A percentile compares a stretch with the other conserved stretches of the same genome.
Conservation (phyloP, 345 rosid genomes). For the Boechera retrofracta region DNA sequence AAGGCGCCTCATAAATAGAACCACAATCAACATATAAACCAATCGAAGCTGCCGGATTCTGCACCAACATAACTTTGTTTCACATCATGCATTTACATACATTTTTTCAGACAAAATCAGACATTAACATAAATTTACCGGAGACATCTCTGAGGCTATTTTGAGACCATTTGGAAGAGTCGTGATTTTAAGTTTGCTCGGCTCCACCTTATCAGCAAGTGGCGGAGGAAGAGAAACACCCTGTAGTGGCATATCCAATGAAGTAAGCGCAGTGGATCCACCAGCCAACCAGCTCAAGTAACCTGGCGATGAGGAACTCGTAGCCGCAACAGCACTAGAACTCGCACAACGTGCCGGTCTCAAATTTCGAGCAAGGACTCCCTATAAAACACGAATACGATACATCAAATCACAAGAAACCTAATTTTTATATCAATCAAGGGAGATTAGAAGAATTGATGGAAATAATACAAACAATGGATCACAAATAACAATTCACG, state of each 20-base stretch:
- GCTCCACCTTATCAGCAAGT: constrained; percentile 68
- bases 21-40: constrained; percentile 72
- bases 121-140: constrained; percentile 42
- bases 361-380: constrained; percentile 48
- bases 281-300: constrained; percentile 75
- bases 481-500: constrained; percentile 15
- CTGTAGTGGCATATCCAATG: constrained; percentile 62
- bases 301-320: constrained; percentile 52
- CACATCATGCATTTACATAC: neutral
- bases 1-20: constrained; percentile 69
- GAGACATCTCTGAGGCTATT: constrained; percentile 69
- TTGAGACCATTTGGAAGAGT: constrained; percentile 78
- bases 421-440: neutral
- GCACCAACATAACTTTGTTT: constrained; percentile 31
- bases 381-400: constrained; percentile 44
- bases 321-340: constrained; percentile 58
- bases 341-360: constrained; percentile 57
- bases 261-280: constrained; percentile 54
- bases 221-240: constrained; percentile 64
- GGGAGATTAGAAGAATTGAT: neutral
- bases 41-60: constrained; percentile 71
- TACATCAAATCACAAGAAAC: neutral
- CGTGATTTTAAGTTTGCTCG: constrained; percentile 58
- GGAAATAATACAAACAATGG: neutral
- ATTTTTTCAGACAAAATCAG: neutral